Conservation (phyloP, 2,329 filamentous ascomycete genomes). For the Claviceps capensis region DNA sequence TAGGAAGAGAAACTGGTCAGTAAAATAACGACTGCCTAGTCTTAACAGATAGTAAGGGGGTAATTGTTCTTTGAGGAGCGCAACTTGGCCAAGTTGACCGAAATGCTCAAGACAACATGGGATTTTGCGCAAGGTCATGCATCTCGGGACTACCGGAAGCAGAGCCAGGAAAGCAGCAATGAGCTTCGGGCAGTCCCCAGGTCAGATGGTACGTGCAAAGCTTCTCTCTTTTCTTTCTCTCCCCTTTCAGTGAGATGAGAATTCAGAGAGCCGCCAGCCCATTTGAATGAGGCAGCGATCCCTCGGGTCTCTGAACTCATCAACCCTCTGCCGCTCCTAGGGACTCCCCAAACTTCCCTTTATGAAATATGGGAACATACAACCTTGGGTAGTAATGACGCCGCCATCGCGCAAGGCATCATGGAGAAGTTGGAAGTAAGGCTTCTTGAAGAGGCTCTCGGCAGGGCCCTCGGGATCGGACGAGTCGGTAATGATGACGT, state of each 20-base stretch:
- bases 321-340: slow-evolving; percentile 17
- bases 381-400: slow-evolving; percentile 99
- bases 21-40: slow-evolving; percentile 5
- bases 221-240: not conserved
- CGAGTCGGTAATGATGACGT: slow-evolving; percentile 98
- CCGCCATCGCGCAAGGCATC: slow-evolving; percentile 86
- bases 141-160: slow-evolving; percentile 24
- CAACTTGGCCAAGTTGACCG: not conserved
- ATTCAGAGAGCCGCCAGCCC: not conserved
- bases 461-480: slow-evolving; percentile 95
- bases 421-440: slow-evolving; percentile 90
- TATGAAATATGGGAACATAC: slow-evolving; percentile 66
- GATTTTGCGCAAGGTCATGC: slow-evolving; percentile 2
- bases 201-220: slow-evolving; percentile 7
- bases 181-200: slow-evolving; percentile 23
- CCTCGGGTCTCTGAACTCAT: not conserved
- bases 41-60: not conserved
- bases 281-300: not conserved
- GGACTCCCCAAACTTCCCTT: slow-evolving; percentile 24
- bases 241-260: slow-evolving; percentile 2
- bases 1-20: slow-evolving; percentile 8
- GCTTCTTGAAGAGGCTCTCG: slow-evolving; percentile 94
- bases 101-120: not conserved
- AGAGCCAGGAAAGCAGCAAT: slow-evolving; percentile 23
- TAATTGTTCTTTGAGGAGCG: not conserved